Conservation (phyloP, 768 basidiomycete species). For the Panellus pusillus region DNA sequence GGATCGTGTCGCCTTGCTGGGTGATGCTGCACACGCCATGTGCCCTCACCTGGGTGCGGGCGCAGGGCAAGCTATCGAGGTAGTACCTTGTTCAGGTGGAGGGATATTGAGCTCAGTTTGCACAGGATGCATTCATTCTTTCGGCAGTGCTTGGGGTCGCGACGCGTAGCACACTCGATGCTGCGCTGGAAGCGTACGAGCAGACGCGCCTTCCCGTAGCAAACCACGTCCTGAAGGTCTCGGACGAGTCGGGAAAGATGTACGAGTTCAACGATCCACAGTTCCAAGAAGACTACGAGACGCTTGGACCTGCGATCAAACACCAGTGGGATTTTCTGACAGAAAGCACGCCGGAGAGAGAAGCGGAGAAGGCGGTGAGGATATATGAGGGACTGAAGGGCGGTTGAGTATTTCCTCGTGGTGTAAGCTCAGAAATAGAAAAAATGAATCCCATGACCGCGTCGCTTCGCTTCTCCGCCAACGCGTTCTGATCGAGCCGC, state of each 20-base stretch:
- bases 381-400: neutral
- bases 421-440: neutral
- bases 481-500: too few species aligned
- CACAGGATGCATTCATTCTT: constrained; percentile 30
- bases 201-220: constrained; percentile 34
- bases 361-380: constrained; percentile 24
- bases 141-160: constrained; percentile 23
- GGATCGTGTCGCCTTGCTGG: constrained; percentile 41
- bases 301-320: constrained; percentile 40
- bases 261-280: constrained; percentile 36
- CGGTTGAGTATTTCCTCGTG: too few species aligned
- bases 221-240: constrained; percentile 33
- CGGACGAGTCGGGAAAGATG: constrained; percentile 36
- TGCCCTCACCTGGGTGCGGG: constrained; percentile 30
- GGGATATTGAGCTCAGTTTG: neutral
- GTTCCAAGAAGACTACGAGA: constrained; percentile 36
- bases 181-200: constrained; percentile 33
- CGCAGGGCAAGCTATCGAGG: constrained; percentile 33
- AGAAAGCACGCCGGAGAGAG: constrained; percentile 34
- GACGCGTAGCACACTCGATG: constrained; percentile 17
- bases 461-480: neutral
- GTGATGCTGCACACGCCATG: constrained; percentile 40
- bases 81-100: neutral
- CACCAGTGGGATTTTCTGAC: constrained; percentile 45
- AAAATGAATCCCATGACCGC: neutral